Evolutionary conservation across 2,329 filamentous ascomycete genomes (phyloP).

Genomic region (Ceratocystis lukuohia): DNA sequence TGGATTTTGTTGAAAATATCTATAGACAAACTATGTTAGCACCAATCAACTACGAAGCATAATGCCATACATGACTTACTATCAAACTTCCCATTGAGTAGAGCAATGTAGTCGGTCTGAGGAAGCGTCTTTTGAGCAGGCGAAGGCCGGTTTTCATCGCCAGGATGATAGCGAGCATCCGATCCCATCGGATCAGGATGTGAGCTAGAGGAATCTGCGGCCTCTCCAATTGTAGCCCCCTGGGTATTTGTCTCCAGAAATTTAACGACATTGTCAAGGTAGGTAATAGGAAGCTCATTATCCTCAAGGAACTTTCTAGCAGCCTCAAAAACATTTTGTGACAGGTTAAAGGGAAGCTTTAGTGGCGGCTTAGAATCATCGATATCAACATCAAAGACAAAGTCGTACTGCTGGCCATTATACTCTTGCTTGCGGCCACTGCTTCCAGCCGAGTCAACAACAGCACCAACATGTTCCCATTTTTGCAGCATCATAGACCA

Average conservation of each 20-base stretch:
- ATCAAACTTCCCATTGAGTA: conserved; percentile 51
- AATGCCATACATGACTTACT: conserved; percentile 26
- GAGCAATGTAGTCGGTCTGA: conserved; percentile 65
- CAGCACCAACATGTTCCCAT: conserved; percentile 85
- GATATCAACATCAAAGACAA: conserved; percentile 91
- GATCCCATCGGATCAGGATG: conserved; percentile 63
- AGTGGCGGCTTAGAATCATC: conserved; percentile 85
- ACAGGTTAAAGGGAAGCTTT: conserved; percentile 87
- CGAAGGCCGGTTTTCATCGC: conserved; percentile 36
- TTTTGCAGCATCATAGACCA: conserved; percentile 62
- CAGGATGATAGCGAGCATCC: conserved; percentile 66
- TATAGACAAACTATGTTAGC: conserved; percentile 26
- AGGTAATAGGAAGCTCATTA: conserved; percentile 75
- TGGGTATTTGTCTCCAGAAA: conserved; percentile 87
- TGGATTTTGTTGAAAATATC: conserved; percentile 64
- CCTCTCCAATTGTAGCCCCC: conserved; percentile 64
- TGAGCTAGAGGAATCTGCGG: conserved; percentile 24
- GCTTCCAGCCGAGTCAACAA: conserved; percentile 78
- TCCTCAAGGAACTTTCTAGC: conserved; percentile 82
- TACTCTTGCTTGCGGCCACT: conserved; percentile 65
- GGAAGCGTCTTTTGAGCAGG: conserved; percentile 48
- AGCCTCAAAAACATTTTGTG: conserved; percentile 82
- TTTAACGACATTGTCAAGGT: conserved; percentile 81
- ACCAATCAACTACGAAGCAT: background rate
- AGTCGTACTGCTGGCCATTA: conserved; percentile 82